Evolutionary conservation across 805 yeast genomes (phyloP), one percentile per base, ranked within the genome.

Genomic region (Blastobotrys attinorum): DNA sequence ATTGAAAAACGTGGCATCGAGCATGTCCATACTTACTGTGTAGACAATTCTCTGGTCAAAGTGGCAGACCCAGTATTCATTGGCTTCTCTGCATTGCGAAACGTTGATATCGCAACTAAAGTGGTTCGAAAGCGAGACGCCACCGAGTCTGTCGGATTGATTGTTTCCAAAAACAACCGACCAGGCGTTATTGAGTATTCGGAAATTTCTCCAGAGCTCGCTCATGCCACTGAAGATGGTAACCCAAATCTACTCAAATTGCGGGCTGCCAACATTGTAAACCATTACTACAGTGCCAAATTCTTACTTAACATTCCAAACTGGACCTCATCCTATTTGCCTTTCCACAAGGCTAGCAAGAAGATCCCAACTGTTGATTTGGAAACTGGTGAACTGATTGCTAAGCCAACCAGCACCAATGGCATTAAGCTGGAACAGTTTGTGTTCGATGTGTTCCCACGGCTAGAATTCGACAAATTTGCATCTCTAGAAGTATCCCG

Each of bases 121-220:
- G 97, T 83, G 15, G 99, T 92, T 33, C 79, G 97, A 61, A 92
- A 92, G 64, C 79, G 90, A 57, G 83, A 81, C 54, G 84, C 97
- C 0, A 61, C 64, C 25, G 99, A 92, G 65, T 76, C 83, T 25
- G 98, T 92, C 38, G 99, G 99, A 1, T 73, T 92, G 46, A 88
- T 92, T 57, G 97, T 89, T 3, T 47, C 63, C 31, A 60, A 67
- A 33, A 66, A 73, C 33, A 71, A 65, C 27, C 67, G 66, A 39
- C 97, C 98, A 3, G 83, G 90, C 47, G 98, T 92, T 36, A 84
- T 92, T 54, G 99, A 92, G 64, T 92, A 92, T 66, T 82, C 94
- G 32, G 99, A 92, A 65, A 87, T 92, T 49, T 72, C 87, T 6
- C 58, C 67, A 25, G 89, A 83, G 52, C 71, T 89, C 56, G 81